These are phyloP conservation scores for Fusarium sp. DNA, from an alignment of 2,329 filamentous ascomycete species.

Conservation along the genomic window DNA sequence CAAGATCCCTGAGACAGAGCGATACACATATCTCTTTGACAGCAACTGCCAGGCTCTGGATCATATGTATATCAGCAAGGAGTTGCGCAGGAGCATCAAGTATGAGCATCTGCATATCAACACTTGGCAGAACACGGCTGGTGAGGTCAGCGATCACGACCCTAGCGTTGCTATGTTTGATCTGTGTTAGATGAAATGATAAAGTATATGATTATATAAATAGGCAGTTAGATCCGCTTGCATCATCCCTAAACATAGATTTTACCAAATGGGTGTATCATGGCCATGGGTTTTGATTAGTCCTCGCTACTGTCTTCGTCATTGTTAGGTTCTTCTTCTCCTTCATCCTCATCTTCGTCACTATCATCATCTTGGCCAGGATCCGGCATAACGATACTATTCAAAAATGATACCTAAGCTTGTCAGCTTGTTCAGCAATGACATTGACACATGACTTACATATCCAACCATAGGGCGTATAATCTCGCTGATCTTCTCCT, in stretches of 20 bases:
- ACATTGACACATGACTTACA: constrained; percentile 63
- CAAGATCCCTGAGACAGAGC: constrained; percentile 62
- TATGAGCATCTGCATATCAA: constrained; percentile 78
- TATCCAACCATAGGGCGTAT: constrained; percentile 79
- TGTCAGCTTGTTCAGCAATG: neutral
- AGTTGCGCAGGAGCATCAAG: constrained; percentile 55
- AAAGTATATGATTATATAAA: constrained; percentile 4
- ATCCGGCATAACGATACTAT: constrained; percentile 79
- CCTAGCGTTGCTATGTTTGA: constrained; percentile 72
- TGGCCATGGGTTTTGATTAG: neutral
- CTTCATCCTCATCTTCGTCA: constrained; percentile 50
- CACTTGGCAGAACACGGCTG: constrained; percentile 69
- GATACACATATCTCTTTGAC: constrained; percentile 78
- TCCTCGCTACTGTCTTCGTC: constrained; percentile 22
- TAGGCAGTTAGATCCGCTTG: constrained; percentile 5
- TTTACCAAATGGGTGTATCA: neutral
- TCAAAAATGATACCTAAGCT: constrained; percentile 74
- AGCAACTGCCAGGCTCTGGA: constrained; percentile 77
- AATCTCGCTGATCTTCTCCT: constrained; percentile 72
- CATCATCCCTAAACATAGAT: neutral
- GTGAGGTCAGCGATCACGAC: constrained; percentile 74
- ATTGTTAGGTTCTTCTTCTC: constrained; percentile 34
- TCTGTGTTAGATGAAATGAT: constrained; percentile 57
- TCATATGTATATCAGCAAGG: constrained; percentile 73
- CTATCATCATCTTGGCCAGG: constrained; percentile 57